Base-by-base conservation (phyloP, 2,329 filamentous ascomycete genomes). In the Tolypocladium pustulatum region DNA sequence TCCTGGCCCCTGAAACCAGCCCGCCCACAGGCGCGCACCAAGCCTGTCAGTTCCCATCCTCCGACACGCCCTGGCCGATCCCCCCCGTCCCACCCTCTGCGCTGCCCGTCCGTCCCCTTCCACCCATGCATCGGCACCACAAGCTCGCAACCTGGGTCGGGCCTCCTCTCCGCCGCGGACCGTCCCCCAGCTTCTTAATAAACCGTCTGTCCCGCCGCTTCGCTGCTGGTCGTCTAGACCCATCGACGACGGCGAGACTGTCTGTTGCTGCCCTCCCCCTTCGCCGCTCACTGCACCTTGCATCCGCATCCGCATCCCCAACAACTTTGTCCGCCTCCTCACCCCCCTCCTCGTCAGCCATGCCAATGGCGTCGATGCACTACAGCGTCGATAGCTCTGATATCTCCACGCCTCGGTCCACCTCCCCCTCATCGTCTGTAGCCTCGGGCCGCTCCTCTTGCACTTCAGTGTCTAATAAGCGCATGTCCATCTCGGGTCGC, bases 371-470 rank as follows among this genome's bases (percentile, higher is more conserved):
- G 62, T 66, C 69, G 59, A 64, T 65, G 71, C 71, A 75, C 61
- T 73, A 75, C 70, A 81, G 74, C 65, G 75, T 75, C 66, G 72
- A 74, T 66, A 76, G 72, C 66, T 75, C 74, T 69, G 78, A 82
- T 72, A 76, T 80, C 68, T 77, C 77, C 68, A 82, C 80, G 58
- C 80, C 81, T 70, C 77, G 78, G 65, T 82, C 81, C 55, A 72
- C 75, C 57, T 82, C 80, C 60, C 78, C 80, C 54, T 78, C 77
- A 32, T 73, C 76, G 59, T 78, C 77, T 61, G 71, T 76, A 64
- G 70, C 70, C 65, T 78, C 78, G 56, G 74, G 69, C 62, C 78
- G 75, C 61, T 78, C 78, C 49, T 78, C 77, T 59, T 76, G 78
- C 65, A 77, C 78, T 56, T 77, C 80, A 66, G 73, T 78, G 69